phyloP scores from a whole-genome alignment of 2,329 filamentous ascomycete species.

The Colletotrichum gloeosporioides region DNA sequence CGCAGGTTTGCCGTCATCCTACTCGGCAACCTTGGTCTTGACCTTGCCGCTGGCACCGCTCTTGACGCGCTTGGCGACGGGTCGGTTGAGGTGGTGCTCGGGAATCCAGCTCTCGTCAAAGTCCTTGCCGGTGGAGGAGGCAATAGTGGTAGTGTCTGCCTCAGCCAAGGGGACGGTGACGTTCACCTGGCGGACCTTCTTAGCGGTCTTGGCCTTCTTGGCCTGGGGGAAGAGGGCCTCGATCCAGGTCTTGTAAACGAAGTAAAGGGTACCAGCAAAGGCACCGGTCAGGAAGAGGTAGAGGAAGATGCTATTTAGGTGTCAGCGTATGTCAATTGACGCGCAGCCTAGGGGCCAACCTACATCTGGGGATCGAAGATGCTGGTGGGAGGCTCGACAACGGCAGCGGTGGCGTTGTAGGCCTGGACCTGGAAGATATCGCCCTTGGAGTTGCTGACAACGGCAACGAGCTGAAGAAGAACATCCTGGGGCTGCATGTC shows the following conservation, averaged over 20 bases:
- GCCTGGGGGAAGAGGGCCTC: constrained; percentile 93
- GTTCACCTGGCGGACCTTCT: constrained; percentile 72
- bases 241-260: constrained; percentile 98
- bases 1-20: not conserved
- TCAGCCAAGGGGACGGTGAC: constrained; percentile 68
- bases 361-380: constrained; percentile 97
- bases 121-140: constrained; percentile 70
- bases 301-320: constrained; percentile 80
- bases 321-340: constrained; percentile 52
- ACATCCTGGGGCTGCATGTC: constrained; percentile 95
- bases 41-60: constrained; percentile 54
- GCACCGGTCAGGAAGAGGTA: constrained; percentile 86
- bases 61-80: constrained; percentile 73
- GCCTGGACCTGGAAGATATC: constrained; percentile 77
- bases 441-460: constrained; percentile 72
- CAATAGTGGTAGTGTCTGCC: constrained; percentile 72
- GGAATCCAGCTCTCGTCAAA: constrained; percentile 97
- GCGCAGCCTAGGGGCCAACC: constrained; percentile 35
- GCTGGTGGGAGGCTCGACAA: constrained; percentile 90
- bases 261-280: constrained; percentile 85
- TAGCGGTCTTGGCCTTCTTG: constrained; percentile 67
- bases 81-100: constrained; percentile 85
- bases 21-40: constrained; percentile 22
- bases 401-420: constrained; percentile 81
- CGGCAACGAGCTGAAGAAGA: constrained; percentile 75